A percentile compares a stretch with the other conserved stretches of the same genome.
Conservation (phyloP, 2,329 filamentous ascomycete genomes). For the Cercospora sp. region DNA sequence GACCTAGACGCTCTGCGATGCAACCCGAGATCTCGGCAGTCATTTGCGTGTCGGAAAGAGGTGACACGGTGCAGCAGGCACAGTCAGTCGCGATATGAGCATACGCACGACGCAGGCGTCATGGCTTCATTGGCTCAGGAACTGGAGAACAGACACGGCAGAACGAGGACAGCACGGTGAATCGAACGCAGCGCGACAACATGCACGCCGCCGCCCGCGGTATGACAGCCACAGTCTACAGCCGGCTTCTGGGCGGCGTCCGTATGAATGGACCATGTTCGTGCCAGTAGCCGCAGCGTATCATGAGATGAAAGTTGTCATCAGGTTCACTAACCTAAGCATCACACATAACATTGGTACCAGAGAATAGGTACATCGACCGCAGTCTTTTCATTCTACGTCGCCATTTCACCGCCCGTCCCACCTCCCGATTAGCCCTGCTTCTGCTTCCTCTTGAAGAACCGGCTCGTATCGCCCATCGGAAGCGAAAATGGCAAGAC, state of each 20-base stretch:
- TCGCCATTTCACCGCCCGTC: not conserved
- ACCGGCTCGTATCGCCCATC: slow-evolving; percentile 46
- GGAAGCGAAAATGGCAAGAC: slow-evolving; percentile 42
- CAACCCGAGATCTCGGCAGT: not conserved
- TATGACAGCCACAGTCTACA: not conserved
- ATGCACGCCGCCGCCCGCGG: not conserved
- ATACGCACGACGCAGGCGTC: not conserved
- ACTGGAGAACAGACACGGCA: not conserved
- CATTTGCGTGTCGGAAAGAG: not conserved
- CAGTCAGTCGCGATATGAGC: not conserved
- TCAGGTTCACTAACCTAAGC: not conserved
- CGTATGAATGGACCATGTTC: no score
- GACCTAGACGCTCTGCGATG: not conserved
- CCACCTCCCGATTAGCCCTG: not conserved
- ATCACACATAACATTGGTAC: not conserved
- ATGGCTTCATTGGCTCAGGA: not conserved
- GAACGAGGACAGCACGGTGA: not conserved
- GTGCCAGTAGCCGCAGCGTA: no score
- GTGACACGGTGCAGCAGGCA: not conserved
- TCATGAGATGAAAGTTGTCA: not conserved
- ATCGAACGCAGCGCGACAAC: not conserved
- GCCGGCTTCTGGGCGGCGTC: no score
- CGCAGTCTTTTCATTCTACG: not conserved
- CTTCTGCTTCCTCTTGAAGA: slow-evolving; percentile 41
- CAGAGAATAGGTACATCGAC: not conserved